Evolutionary conservation across 2,329 filamentous ascomycete genomes (phyloP), one percentile per base, ranked within the genome.

Genomic region (Colletotrichum truncatum): DNA sequence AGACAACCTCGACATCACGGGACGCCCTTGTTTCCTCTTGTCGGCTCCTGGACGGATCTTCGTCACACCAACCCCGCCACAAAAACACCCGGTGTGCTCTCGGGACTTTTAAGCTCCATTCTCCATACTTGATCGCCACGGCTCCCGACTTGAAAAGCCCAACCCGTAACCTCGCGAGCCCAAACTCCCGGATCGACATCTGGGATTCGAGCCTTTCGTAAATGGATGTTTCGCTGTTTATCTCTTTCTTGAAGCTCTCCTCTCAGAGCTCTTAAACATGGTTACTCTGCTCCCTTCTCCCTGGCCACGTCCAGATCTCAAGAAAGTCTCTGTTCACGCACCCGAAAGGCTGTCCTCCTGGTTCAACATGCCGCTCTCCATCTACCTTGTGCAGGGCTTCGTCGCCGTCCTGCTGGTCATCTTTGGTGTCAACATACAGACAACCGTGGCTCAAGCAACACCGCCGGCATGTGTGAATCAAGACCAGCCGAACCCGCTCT

Each of bases 401-500:
- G 30, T 68, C 51, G 59, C 57, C 14, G 59, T 34, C 8, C 21
- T 68, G 41, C 30, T 67, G 32, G 55, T 64, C n/a, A 25, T 61
- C 38, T 43, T 65, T 5, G 48, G 59, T 26, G 12, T 61, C 10
- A 49, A 57, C 41, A 55, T 67, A 45, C 55, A 53, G 36, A 64
- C 67, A 4, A 52, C 56, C 5, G 56, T 64, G 4, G 53, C 64
- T 10, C 58, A 63, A 18, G 23, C 30, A 12, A 30, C 49, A 11
- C 41, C 26, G 41, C 41, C 36, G 11, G 25, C 64, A 18, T 68
- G 67, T 46, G 30, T 34, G 3, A 68, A 53, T 2, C 53, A 56
- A 18, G 67, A 68, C 34, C 67, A 68, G 59, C 51, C 67, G 21
- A 87, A 88, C 64, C 81, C 83, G 5, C 80, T 87, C 66, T 79